Base-by-base conservation (phyloP, 2,329 filamentous ascomycete species). In the Dothistroma septosporum region DNA sequence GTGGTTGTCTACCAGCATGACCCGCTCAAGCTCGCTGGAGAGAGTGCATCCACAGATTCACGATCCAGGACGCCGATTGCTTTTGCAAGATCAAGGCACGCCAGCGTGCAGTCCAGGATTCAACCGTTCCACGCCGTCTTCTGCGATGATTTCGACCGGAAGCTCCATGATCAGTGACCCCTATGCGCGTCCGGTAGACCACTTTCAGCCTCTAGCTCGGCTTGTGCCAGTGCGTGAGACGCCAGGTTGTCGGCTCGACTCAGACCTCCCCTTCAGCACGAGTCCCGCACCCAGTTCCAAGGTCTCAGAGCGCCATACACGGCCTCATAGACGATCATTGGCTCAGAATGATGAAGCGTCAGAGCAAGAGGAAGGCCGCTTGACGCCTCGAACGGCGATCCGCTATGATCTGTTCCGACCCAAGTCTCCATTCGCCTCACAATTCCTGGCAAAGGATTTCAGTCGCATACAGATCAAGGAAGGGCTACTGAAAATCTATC, bases 401-500 rank as follows among this genome's bases (percentile, higher is more conserved):
- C 57, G 41, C n/a, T 28, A 55, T 24, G 49, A 35, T 8, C 46
- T 62, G 24, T 28, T 58, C 16, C 56, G 61, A 48, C 61, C 61
- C 24, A 46, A 37, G 19, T 60, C 58, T 19, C 61, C 61, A 12
- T 63, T 58, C 50, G 49, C 31, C 9, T 53, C 50, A n/a, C 61
- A 63, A 19, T 63, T 63, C 46, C 52, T 63, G 32, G 55, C 58
- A 0, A 55, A 63, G 14, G 61, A 63, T 22, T 63, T 57, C 46
- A 60, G 57, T 37, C 48, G 61, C 19, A 32, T 63, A 41, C 61
- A 63, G 37, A 55, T 63, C 61, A 63, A 63, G 32, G 47, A 56
- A 16, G 52, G 60, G 12, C 54, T 65, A 12, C 35, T 66, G 37
- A 64, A 63, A 41, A 61, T 66, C 19, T 66, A 66, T 35, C 62